Evolutionary conservation across 2,329 filamentous ascomycete species (phyloP).

Genomic region (Aquanectria penicillioides): DNA sequence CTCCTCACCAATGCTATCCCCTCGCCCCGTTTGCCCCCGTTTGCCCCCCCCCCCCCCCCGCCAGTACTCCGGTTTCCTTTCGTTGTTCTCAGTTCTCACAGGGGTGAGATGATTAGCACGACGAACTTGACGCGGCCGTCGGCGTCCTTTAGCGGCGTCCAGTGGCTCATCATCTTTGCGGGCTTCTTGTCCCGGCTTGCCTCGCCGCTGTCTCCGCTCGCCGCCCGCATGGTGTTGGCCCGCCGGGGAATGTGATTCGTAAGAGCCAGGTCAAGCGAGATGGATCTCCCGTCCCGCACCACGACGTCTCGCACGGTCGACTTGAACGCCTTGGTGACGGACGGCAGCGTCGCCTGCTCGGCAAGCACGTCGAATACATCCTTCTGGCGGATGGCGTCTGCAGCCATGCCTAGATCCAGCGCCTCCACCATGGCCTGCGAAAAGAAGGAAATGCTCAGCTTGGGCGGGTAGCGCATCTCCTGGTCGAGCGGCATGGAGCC

Average conservation of each 20-base stretch:
- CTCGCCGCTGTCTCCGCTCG: conserved; percentile 30
- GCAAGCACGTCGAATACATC: conserved; percentile 66
- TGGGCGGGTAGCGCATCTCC: conserved; percentile 40
- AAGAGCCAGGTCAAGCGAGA: conserved; percentile 43
- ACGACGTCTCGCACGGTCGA: conserved; percentile 53
- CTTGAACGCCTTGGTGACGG: conserved; percentile 56
- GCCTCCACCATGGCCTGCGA: conserved; percentile 59
- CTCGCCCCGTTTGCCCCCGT: neutral
- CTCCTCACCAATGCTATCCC: conserved; percentile 11
- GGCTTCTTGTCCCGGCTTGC: conserved; percentile 27
- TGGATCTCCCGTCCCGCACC: conserved; percentile 48
- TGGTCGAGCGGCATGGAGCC: conserved; percentile 40
- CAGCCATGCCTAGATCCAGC: conserved; percentile 52
- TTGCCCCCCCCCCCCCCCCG: too few relatives aligned
- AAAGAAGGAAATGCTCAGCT: conserved; percentile 57
- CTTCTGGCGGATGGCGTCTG: conserved; percentile 52
- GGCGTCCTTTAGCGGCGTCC: conserved; percentile 40
- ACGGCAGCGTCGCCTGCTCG: conserved; percentile 55
- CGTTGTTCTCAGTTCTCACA: neutral
- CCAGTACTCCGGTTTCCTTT: neutral
- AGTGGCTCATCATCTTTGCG: conserved; percentile 42
- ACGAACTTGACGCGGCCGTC: conserved; percentile 41
- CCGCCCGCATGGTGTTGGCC: conserved; percentile 32
- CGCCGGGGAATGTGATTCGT: conserved; percentile 41
- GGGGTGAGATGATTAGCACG: conserved; percentile 30